Evolutionary conservation across 352 stramenopile species (phyloP).

Genomic region (Pythium dissotocum): DNA sequence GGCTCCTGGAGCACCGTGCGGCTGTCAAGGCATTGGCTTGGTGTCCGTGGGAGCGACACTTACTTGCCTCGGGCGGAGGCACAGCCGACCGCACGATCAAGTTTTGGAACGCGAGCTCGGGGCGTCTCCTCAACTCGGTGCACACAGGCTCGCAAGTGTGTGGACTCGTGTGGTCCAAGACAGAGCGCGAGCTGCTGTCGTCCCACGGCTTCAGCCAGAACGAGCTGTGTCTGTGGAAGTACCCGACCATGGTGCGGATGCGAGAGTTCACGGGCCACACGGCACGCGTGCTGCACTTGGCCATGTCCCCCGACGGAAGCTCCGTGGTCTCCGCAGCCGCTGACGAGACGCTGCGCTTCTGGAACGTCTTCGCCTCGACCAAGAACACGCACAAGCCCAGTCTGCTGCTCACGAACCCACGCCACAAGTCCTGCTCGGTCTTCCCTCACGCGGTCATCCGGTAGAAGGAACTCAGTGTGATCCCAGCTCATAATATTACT

Average conservation of each 20-base stretch:
- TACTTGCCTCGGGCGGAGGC: slow-evolving; percentile 94
- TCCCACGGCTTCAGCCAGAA: slow-evolving; percentile 95
- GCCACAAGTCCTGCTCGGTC: background rate
- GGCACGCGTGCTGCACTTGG: slow-evolving; percentile 92
- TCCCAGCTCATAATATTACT: slow-evolving; percentile 28
- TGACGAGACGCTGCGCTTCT: slow-evolving; percentile 97
- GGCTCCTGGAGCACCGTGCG: slow-evolving; percentile 89
- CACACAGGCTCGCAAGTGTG: slow-evolving; percentile 96
- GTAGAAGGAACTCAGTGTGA: slow-evolving; percentile 1
- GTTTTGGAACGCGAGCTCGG: slow-evolving; percentile 92
- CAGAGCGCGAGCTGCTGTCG: slow-evolving; percentile 91
- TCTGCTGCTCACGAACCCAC: slow-evolving; percentile 13
- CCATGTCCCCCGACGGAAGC: slow-evolving; percentile 89
- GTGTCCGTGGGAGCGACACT: slow-evolving; percentile 94
- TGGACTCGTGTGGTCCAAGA: slow-evolving; percentile 87
- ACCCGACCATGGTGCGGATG: slow-evolving; percentile 91
- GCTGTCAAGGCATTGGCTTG: slow-evolving; percentile 97
- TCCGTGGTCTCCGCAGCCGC: slow-evolving; percentile 93
- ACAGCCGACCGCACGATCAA: slow-evolving; percentile 97
- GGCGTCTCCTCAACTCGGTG: slow-evolving; percentile 90
- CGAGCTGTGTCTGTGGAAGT: slow-evolving; percentile 95
- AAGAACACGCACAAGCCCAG: slow-evolving; percentile 14
- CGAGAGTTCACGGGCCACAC: slow-evolving; percentile 95
- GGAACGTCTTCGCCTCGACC: slow-evolving; percentile 85
- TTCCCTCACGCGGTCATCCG: slow-evolving; percentile 27